phyloP scores from a whole-genome alignment of 192 early-diverging fungal species.

The Mortierella antarctica region DNA sequence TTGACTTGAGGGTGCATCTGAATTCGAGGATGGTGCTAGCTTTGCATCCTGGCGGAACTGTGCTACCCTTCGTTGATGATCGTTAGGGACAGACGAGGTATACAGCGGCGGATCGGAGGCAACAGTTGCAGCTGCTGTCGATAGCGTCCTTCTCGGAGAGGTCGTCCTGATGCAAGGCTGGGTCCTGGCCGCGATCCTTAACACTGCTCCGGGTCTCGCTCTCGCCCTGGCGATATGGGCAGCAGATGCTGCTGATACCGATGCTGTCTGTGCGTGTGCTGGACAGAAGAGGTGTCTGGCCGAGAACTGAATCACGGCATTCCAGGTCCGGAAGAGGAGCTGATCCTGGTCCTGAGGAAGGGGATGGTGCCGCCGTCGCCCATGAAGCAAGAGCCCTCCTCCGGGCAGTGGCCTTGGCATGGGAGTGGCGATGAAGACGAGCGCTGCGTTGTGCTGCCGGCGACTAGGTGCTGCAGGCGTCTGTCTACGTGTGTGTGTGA shows the following conservation, averaged over 20 bases:
- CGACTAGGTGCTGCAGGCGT: background rate
- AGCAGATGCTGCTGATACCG: background rate
- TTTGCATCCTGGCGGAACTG: too few species aligned
- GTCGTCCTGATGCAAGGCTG: too few species aligned
- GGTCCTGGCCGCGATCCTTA: too few species aligned
- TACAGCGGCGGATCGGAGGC: slow-evolving; percentile 8
- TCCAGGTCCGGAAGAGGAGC: slow-evolving; percentile 18
- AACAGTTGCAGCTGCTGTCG: slow-evolving; percentile 1
- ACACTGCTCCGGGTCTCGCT: too few species aligned
- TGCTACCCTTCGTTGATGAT: background rate
- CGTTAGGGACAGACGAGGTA: background rate
- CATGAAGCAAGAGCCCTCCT: slow-evolving; percentile 8
- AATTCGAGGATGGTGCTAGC: too few species aligned
- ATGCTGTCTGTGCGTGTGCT: slow-evolving; percentile 16
- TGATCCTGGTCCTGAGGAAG: background rate
- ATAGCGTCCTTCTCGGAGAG: background rate
- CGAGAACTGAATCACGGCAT: slow-evolving; percentile 43
- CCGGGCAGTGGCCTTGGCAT: slow-evolving; percentile 39
- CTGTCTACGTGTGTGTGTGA: too few species aligned
- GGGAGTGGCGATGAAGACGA: slow-evolving; percentile 3
- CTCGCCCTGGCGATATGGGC: too few species aligned
- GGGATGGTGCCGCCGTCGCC: slow-evolving; percentile 2
- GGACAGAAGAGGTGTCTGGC: slow-evolving; percentile 45
- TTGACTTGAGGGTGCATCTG: too few species aligned
- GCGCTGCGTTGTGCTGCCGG: background rate